Evolutionary conservation across 2,329 filamentous ascomycete species (phyloP), one percentile per base, ranked within the genome.

Genomic region (Penicillium sp.): DNA sequence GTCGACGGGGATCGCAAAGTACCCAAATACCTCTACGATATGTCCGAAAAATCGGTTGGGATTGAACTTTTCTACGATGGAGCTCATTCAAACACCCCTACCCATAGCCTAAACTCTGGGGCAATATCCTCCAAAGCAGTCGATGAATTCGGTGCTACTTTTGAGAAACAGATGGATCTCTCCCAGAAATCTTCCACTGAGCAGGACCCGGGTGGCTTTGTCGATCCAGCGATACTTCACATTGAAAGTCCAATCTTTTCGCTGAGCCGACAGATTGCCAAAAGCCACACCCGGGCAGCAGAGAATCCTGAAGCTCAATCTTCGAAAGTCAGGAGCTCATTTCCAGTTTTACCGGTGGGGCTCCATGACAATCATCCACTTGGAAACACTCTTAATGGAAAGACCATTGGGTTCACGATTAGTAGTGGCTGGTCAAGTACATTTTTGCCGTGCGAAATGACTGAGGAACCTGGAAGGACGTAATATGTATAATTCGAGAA

Each of bases 361-460:
- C 13, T 1, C 10, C 26, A 46, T 35, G 13, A 19, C 16, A 55
- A 28, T 33, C 28, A 49, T 22, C 14, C 7, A 6, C n/a, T 19
- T 19, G 28, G 22, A 13, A 33, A 28, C 11, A 6, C 11, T 6
- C 13, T 2, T 8, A 8, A n/a, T 7, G 28, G 28, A 8, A 49
- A 49, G 28, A 30, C 46, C 6, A 49, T 19, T 22, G 63, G 58
- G 5, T 65, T 63, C 35, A 19, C 61, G n/a, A 63, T 65, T 19
- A 59, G 35, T 10, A 65, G 63, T 61, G 63, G 63, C 2, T 65
- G 63, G 63, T 63, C 58, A 25, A 63, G 61, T 25, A 65, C 61
- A 53, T 63, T 65, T 40, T 59, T 61, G 22, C 58, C 49, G 14
- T 46, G 38, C 1, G 55, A 42, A 14, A 13, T 40, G 0, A 46